Evolutionary conservation across 2,329 filamentous ascomycete genomes (phyloP).

Genomic region (Colletotrichum sansevieriae): DNA sequence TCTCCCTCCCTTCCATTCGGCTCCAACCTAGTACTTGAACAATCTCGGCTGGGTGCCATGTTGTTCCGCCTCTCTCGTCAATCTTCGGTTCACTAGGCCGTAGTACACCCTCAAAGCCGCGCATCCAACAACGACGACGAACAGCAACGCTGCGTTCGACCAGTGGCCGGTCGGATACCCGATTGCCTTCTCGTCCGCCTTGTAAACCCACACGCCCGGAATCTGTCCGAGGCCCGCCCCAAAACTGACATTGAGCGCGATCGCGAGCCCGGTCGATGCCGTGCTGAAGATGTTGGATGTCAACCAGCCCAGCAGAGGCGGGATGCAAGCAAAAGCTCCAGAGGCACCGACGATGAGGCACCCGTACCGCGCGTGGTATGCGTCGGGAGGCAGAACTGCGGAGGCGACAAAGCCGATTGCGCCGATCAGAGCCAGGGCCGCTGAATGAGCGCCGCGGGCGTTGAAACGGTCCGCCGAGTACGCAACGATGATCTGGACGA

Average conservation of each 20-base stretch:
- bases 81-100: slow-evolving; percentile 57
- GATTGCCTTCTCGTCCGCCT: slow-evolving; percentile 67
- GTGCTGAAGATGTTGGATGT: slow-evolving; percentile 76
- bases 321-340: slow-evolving; percentile 77
- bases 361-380: slow-evolving; percentile 74
- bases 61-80: slow-evolving; percentile 49
- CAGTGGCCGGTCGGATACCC: slow-evolving; percentile 81
- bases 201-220: slow-evolving; percentile 81
- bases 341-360: slow-evolving; percentile 76
- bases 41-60: slow-evolving; percentile 53
- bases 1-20: no score
- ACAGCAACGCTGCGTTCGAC: slow-evolving; percentile 71
- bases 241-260: slow-evolving; percentile 77
- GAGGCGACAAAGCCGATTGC: slow-evolving; percentile 70
- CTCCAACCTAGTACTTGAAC: slow-evolving; percentile 54
- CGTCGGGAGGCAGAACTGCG: slow-evolving; percentile 66
- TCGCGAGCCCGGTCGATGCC: slow-evolving; percentile 74
- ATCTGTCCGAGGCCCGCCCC: slow-evolving; percentile 78
- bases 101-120: slow-evolving; percentile 69
- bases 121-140: slow-evolving; percentile 69
- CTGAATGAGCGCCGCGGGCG: slow-evolving; percentile 61
- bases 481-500: slow-evolving; percentile 58
- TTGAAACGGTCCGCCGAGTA: slow-evolving; percentile 75
- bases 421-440: slow-evolving; percentile 52
- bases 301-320: slow-evolving; percentile 78